Conservation (phyloP, 116 monocot species). For the Cymodocea nodosa region DNA sequence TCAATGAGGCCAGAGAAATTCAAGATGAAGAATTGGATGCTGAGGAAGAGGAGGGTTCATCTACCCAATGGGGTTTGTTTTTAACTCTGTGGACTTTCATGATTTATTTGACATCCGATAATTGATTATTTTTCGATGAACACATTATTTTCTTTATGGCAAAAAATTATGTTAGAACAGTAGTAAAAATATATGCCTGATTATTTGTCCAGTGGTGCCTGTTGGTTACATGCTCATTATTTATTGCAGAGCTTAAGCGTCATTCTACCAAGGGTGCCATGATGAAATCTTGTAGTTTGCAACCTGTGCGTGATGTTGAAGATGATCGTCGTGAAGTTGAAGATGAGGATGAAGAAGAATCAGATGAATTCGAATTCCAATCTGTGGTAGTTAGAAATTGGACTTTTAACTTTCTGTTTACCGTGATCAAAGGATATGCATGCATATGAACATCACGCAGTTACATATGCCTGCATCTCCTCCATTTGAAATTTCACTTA, state of each 20-base stretch:
- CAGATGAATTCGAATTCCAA: slow-evolving; percentile 29
- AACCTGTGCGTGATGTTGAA: slow-evolving; percentile 17
- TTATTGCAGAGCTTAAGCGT: slow-evolving; percentile 15
- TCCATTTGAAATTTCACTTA: neutral
- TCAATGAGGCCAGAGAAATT: slow-evolving; percentile 6
- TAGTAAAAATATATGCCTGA: neutral
- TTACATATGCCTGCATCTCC: neutral
- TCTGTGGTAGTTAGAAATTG: slow-evolving; percentile 14
- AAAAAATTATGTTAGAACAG: neutral
- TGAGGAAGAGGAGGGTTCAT: slow-evolving; percentile 2
- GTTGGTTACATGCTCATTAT: neutral
- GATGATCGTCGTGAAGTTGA: slow-evolving; percentile 16
- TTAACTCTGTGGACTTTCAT: neutral
- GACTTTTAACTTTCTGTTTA: neutral
- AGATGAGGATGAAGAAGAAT: slow-evolving; percentile 40
- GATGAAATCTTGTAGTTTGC: slow-evolving; percentile 4
- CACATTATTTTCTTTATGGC: no score
- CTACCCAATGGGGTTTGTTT: slow-evolving; percentile 4
- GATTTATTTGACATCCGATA: no score
- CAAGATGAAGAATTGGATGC: neutral
- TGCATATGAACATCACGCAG: neutral
- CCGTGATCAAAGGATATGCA: no score
- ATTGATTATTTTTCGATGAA: no score
- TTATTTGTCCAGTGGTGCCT: neutral
- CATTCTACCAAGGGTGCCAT: neutral